phyloP scores from a whole-genome alignment of 192 early-diverging fungal species.

The Entomortierella parvispora region DNA sequence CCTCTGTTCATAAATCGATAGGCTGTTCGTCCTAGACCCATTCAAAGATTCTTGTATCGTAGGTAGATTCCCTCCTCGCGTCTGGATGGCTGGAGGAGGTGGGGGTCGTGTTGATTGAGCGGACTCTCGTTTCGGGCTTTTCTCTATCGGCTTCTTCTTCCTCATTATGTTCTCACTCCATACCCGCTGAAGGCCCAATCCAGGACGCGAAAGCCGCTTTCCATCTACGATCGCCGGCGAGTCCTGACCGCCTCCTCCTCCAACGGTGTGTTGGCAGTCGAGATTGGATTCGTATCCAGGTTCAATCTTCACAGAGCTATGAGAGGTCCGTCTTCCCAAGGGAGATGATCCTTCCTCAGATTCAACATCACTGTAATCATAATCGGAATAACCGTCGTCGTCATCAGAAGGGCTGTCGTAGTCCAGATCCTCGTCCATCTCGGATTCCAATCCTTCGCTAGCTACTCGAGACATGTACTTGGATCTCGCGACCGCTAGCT shows the following conservation, averaged over 20 bases:
- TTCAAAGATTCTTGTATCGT: too few relatives aligned
- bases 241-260: too few relatives aligned
- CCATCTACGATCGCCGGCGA: neutral
- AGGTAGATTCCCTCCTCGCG: too few relatives aligned
- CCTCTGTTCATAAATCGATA: too few relatives aligned
- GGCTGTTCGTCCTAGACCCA: too few relatives aligned
- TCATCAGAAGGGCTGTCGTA: neutral
- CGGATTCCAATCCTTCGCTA: slow-evolving; percentile 19
- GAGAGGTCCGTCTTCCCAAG: too few relatives aligned
- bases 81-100: too few relatives aligned
- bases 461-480: slow-evolving; percentile 28
- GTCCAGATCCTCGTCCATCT: slow-evolving; percentile 19
- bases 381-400: neutral
- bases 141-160: too few relatives aligned
- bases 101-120: too few relatives aligned
- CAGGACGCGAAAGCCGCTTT: neutral
- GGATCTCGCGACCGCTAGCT: slow-evolving; percentile 36
- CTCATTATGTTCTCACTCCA: too few relatives aligned
- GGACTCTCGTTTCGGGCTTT: too few relatives aligned
- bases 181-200: neutral
- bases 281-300: neutral
- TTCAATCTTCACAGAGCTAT: too few relatives aligned
- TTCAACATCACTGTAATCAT: neutral
- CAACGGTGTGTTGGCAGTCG: neutral
- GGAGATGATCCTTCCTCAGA: neutral